Evolutionary conservation across 139 green algal genomes (phyloP).

Genomic region (Coelastrella sp.): DNA sequence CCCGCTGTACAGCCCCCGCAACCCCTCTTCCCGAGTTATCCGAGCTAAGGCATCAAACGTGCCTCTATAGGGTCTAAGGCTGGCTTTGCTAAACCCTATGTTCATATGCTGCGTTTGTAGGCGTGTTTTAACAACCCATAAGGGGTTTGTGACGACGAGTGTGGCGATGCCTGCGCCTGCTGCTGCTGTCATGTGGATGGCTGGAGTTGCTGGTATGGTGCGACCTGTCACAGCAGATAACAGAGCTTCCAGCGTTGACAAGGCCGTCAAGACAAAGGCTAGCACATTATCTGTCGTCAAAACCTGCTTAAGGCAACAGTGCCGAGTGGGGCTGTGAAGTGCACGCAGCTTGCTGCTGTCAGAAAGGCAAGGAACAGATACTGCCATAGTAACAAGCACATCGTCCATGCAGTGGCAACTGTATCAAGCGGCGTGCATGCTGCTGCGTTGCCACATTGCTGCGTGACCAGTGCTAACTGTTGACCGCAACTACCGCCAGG

Average conservation of each 20-base stretch:
- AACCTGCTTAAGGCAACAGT: too few species aligned
- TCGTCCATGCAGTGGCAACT: too few species aligned
- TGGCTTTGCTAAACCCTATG: slow-evolving; percentile 45
- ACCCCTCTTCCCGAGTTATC: slow-evolving; percentile 91
- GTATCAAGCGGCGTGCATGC: too few species aligned
- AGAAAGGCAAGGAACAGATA: too few species aligned
- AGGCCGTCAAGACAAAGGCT: neutral
- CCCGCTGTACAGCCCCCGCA: slow-evolving; percentile 93
- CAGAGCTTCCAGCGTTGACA: neutral
- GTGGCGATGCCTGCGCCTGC: slow-evolving; percentile 91
- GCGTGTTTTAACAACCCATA: slow-evolving; percentile 98
- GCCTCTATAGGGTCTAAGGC: slow-evolving; percentile 35
- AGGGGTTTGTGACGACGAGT: slow-evolving; percentile 91
- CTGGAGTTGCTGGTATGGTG: slow-evolving; percentile 47
- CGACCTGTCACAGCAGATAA: slow-evolving; percentile 18
- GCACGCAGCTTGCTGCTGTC: too few species aligned
- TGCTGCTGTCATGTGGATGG: slow-evolving; percentile 85
- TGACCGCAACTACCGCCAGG: too few species aligned
- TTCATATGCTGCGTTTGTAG: slow-evolving; percentile 89
- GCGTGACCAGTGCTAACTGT: too few species aligned
- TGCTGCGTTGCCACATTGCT: neutral
- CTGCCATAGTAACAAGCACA: too few species aligned
- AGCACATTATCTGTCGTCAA: neutral
- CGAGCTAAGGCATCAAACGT: slow-evolving; percentile 82
- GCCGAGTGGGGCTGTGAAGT: too few species aligned